Percentiles rank a stretch among this genome's conserved stretches.
Evolutionary conservation across 345 rosid species (phyloP).

Genomic region (Pistacia integerrima): DNA sequence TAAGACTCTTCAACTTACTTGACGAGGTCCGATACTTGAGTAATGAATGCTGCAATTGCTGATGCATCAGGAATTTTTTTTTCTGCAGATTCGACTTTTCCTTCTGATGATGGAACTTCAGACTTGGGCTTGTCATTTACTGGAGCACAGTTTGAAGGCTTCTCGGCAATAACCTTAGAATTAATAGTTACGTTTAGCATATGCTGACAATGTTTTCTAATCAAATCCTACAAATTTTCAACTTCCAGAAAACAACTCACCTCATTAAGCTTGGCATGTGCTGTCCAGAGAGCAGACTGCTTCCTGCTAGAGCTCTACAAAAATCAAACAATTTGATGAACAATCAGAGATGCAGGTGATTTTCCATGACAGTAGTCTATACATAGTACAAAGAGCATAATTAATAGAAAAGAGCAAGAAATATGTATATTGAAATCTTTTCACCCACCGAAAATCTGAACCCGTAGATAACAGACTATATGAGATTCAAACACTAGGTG

Average conservation of each 20-base stretch:
- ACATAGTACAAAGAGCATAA: background rate
- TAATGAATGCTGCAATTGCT: conserved; percentile 71
- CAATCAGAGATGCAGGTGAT: conserved; percentile 1
- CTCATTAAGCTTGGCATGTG: conserved; percentile 62
- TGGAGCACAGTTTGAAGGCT: conserved; percentile 54
- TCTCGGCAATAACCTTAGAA: conserved; percentile 49
- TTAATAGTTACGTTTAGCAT: conserved; percentile 8
- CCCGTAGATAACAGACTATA: background rate
- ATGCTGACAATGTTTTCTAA: background rate
- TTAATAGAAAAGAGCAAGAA: background rate
- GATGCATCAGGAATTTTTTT: conserved; percentile 52
- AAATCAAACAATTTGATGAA: background rate
- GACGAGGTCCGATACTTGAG: conserved; percentile 81
- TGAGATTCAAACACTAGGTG: background rate
- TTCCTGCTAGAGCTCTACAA: conserved; percentile 46
- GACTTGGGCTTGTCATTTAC: conserved; percentile 24
- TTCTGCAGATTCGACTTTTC: conserved; percentile 36
- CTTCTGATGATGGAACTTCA: conserved; percentile 35
- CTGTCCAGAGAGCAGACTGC: conserved; percentile 40
- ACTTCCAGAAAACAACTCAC: conserved; percentile 34
- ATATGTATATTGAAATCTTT: background rate
- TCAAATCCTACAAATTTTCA: background rate
- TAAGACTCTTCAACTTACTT: conserved; percentile 52
- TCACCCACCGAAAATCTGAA: background rate
- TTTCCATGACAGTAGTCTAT: background rate